Base-by-base conservation (phyloP, 108 stramenopile species). In the Nitzschia putrida region DNA sequence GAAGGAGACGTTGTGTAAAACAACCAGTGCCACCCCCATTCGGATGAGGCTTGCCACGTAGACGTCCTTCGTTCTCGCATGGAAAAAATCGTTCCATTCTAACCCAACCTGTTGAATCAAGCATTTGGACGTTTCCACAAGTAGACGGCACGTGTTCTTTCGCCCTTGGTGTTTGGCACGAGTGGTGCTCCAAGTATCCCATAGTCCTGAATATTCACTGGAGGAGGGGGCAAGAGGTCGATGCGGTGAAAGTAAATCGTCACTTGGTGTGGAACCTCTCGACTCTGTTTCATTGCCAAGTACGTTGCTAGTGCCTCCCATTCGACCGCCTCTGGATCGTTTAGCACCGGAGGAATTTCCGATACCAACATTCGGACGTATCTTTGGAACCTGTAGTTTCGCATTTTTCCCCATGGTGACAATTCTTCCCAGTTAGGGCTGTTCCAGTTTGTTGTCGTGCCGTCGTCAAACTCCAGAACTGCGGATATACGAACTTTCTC, bases 371-470 rank as follows among this genome's bases (percentile, higher is more conserved):
- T 49, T 49, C 47, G 47, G 14, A 49, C 47, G 18, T 49, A 49
- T 6, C 47, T 16, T 49, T 49, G 47, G 47, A 49, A 18, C 14
- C 47, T 2, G 6, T 18, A 49, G n/a, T 49, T 18, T 18, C 47
- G 14, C 47, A 49, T 49, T 18, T 49, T 49, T 49, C 47, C n/a
- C 47, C 47, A 49, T 49, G 47, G 47, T 49, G 47, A 49, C 47
- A 49, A 18, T 6, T 49, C n/a, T 18, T 16, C 18, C 47, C 47
- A 49, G 18, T 49, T 49, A 4, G 47, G 47, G 6, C 47, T 49
- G 14, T 16, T 49, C 47, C 47, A 49, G 14, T 16, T 49, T 49
- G 47, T 49, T 49, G 47, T 49, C 6, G 47, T 49, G 3, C 18
- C 47, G 14, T 49, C n/a, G 18, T 49, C 47, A 18, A 49, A 49